phyloP scores from a whole-genome alignment of 495 filamentous ascomycete genomes.

The Penicillium egyptiacum region DNA sequence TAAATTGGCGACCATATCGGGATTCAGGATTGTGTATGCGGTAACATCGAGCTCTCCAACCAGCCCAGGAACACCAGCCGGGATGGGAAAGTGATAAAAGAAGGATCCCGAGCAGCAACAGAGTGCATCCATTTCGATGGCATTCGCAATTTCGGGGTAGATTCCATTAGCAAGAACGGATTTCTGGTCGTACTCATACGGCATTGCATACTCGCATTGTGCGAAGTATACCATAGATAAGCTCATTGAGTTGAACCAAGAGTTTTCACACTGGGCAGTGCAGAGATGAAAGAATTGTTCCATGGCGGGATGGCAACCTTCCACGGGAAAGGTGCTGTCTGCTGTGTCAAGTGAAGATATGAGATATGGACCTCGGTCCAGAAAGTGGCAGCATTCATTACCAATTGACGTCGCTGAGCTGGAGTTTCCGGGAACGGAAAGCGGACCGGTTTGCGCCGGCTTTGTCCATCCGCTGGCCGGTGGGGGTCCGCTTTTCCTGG shows the following conservation, averaged over 20 bases:
- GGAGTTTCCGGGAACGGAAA: slow-evolving; percentile 85
- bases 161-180: slow-evolving; percentile 2
- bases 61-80: not conserved
- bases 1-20: not conserved
- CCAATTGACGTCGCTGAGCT: slow-evolving; percentile 97
- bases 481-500: slow-evolving; percentile 40
- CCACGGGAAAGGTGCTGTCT: not conserved
- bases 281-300: not conserved
- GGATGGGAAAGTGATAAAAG: not conserved
- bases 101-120: not conserved
- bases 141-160: not conserved
- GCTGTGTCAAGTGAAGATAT: slow-evolving; percentile 8
- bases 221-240: not conserved
- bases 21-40: not conserved
- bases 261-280: not conserved
- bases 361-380: slow-evolving; percentile 7
- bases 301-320: not conserved
- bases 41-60: not conserved
- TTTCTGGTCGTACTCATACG: not conserved
- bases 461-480: slow-evolving; percentile 58
- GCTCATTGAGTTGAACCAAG: slow-evolving; percentile 6
- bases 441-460: slow-evolving; percentile 68
- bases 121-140: not conserved
- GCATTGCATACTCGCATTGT: slow-evolving; percentile 1
- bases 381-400: slow-evolving; percentile 43